Base-by-base conservation (phyloP, 1,284 basidiomycete genomes). In the Coniferiporia weirii region DNA sequence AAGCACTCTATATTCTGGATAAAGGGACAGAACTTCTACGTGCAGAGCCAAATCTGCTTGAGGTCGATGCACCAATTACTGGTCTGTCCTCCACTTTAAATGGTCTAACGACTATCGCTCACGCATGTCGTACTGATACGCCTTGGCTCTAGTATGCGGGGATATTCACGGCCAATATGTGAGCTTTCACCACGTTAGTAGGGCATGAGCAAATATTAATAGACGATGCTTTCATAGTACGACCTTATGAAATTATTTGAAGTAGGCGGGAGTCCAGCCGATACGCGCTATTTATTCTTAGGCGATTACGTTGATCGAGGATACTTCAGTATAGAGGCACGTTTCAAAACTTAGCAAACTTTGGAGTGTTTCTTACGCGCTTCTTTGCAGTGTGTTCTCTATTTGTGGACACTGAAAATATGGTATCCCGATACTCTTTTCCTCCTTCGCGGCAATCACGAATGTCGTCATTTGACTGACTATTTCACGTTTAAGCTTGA, bases 91-190 rank as follows among this genome's bases (percentile, higher is more conserved):
- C 35, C n/a, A 20, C 40, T 22, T 20, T 17, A 60, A 49, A 43
- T 57, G 32, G 20, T 49, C 54, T 50, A 22, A 15, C 17, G 45
- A 48, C 38, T 13, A 49, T 46, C 43, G 40, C 32, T 48, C 36
- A 17, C 12, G 45, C 27, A 52, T 38, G 43, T 19, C 45, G 44
- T 34, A 22, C 44, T n/a, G 53, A 56, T n/a, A 44, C 54, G 59
- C 44, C 38, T 51, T 50, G 32, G 63, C 34, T 61, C 52, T 64
- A 93, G 92, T 95, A 20, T 94, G 92, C 71, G 93, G 93, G 62
- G 93, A 97, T 73, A 95, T 94, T 52, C 92, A 95, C 67, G 92
- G 92, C 2, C 93, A 96, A 89, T 96, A 96, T 74, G 91, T 95
- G 71, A 72, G 91, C 76, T 40, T 38, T 52, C n/a, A 52, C 27